phyloP scores from a whole-genome alignment of 2,329 filamentous ascomycete species.

The Fusarium xyrophilum region DNA sequence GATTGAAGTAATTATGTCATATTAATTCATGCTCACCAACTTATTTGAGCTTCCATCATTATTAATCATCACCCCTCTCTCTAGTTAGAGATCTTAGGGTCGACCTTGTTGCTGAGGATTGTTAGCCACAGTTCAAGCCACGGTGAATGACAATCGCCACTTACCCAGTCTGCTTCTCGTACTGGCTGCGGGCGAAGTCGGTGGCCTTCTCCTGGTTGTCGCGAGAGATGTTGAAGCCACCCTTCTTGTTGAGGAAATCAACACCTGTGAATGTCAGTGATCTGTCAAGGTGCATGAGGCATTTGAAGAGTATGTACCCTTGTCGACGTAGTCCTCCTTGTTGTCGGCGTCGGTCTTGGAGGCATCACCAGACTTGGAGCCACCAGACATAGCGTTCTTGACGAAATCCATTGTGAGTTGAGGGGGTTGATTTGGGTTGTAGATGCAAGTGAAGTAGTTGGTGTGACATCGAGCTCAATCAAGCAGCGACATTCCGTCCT shows the following conservation, averaged over 20 bases:
- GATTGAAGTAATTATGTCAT: slow-evolving; percentile 6
- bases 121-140: slow-evolving; percentile 3
- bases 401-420: slow-evolving; percentile 49
- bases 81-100: slow-evolving; percentile 48
- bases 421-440: background rate
- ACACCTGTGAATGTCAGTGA: slow-evolving; percentile 38
- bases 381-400: slow-evolving; percentile 28
- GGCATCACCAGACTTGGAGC: slow-evolving; percentile 28
- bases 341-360: background rate
- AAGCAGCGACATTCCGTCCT: slow-evolving; percentile 2
- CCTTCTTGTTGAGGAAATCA: slow-evolving; percentile 44
- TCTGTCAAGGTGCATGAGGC: rapidly evolving
- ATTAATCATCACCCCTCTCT: slow-evolving; percentile 21
- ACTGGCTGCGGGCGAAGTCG: slow-evolving; percentile 46
- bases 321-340: slow-evolving; percentile 50
- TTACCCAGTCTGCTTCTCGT: slow-evolving; percentile 50
- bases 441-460: background rate
- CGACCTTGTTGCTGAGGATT: slow-evolving; percentile 31
- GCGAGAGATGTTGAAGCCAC: slow-evolving; percentile 45
- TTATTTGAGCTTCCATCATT: slow-evolving; percentile 20
- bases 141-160: slow-evolving; percentile 6
- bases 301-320: slow-evolving; percentile 41
- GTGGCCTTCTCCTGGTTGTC: slow-evolving; percentile 51
- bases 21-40: slow-evolving; percentile 35
- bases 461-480: background rate